phyloP scores from a whole-genome alignment of 2,329 filamentous ascomycete genomes.

The Colletotrichum caudatum region DNA sequence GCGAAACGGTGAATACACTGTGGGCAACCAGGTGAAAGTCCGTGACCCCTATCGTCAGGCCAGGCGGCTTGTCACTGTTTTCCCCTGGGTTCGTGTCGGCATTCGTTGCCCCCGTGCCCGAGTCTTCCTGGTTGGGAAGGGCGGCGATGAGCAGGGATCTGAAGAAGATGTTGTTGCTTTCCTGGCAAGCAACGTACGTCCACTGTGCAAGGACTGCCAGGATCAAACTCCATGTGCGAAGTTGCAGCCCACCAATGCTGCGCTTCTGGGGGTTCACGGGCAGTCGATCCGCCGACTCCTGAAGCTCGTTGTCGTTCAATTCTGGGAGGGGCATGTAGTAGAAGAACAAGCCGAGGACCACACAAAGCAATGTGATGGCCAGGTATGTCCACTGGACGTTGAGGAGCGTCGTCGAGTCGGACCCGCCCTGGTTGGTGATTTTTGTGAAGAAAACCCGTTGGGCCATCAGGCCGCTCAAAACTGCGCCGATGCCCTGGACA shows the following conservation, averaged over 20 bases:
- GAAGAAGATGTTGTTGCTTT: slow-evolving; percentile 72
- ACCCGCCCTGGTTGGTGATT: slow-evolving; percentile 55
- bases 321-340: slow-evolving; percentile 77
- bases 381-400: slow-evolving; percentile 89
- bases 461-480: slow-evolving; percentile 78
- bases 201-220: slow-evolving; percentile 83
- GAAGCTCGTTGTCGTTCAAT: slow-evolving; percentile 67
- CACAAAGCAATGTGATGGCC: slow-evolving; percentile 81
- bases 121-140: slow-evolving; percentile 47
- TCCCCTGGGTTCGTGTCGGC: slow-evolving; percentile 59
- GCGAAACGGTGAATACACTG: slow-evolving; percentile 77
- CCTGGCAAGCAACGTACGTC: slow-evolving; percentile 82
- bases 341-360: slow-evolving; percentile 75
- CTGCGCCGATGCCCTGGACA: slow-evolving; percentile 79
- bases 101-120: slow-evolving; percentile 44
- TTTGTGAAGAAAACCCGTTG: slow-evolving; percentile 79
- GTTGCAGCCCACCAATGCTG: slow-evolving; percentile 61
- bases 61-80: slow-evolving; percentile 52
- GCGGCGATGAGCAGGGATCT: slow-evolving; percentile 61
- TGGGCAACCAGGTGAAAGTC: slow-evolving; percentile 81
- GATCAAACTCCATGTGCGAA: slow-evolving; percentile 70
- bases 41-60: slow-evolving; percentile 66
- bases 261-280: slow-evolving; percentile 64
- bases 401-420: slow-evolving; percentile 65
- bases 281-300: slow-evolving; percentile 59